Percentiles rank a stretch among this genome's conserved stretches.
phyloP scores from a whole-genome alignment of 495 filamentous ascomycete genomes.

The Daldinia childiae region DNA sequence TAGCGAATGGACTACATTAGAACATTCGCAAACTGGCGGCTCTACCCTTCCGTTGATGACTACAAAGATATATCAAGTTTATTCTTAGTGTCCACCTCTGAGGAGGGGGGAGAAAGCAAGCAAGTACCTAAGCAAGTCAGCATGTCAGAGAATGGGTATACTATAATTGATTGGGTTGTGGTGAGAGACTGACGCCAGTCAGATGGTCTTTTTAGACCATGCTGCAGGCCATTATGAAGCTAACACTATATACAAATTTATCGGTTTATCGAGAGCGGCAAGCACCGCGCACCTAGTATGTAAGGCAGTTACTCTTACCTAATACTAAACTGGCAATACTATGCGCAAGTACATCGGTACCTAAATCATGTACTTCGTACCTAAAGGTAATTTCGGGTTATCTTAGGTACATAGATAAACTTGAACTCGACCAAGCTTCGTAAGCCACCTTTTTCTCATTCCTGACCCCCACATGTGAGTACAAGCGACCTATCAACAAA shows the following conservation, averaged over 20 bases:
- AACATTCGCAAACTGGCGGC: conserved; percentile 32
- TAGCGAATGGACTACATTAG: conserved; percentile 26
- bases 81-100: conserved; percentile 34
- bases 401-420: too few relatives aligned
- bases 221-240: conserved; percentile 24
- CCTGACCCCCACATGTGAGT: not conserved
- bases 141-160: conserved; percentile 28
- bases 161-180: conserved; percentile 32
- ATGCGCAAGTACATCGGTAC: not conserved
- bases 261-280: conserved; percentile 3
- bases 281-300: not conserved
- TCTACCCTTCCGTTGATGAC: conserved; percentile 13
- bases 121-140: conserved; percentile 15
- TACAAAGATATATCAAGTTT: conserved; percentile 18
- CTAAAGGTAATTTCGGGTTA: too few relatives aligned
- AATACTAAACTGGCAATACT: too few relatives aligned
- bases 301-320: too few relatives aligned
- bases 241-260: conserved; percentile 7
- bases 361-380: too few relatives aligned
- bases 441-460: conserved; percentile 10
- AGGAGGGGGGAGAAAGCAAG: not conserved
- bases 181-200: conserved; percentile 16
- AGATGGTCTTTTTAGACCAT: conserved; percentile 17
- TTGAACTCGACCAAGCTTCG: conserved; percentile 11
- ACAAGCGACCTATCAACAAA: conserved; percentile 10